phyloP scores from a whole-genome alignment of 768 basidiomycete genomes.

The Hygrophoropsis aurantiaca region DNA sequence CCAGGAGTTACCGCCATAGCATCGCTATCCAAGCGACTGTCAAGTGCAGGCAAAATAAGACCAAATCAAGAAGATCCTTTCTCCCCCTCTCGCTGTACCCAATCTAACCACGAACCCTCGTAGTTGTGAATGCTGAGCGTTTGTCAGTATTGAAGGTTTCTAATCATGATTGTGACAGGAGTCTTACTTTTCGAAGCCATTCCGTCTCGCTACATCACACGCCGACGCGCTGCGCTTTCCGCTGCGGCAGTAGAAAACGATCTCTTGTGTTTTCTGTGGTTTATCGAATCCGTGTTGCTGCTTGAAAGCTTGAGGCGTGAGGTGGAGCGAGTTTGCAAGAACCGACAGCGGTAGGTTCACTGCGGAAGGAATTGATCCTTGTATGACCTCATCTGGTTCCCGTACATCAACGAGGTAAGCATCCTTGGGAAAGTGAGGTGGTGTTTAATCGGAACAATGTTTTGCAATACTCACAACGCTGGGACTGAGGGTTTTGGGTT shows the following conservation, averaged over 20 bases:
- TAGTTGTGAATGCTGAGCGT: conserved; percentile 64
- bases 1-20: too few relatives aligned
- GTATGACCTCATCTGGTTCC: conserved; percentile 86
- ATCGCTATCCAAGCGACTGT: too few relatives aligned
- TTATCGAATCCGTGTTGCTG: conserved; percentile 72
- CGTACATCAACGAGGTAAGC: conserved; percentile 86
- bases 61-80: conserved; percentile 15
- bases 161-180: background rate
- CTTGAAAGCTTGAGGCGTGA: conserved; percentile 55
- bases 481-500: conserved; percentile 77
- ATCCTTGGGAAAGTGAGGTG: conserved; percentile 41
- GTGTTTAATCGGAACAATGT: conserved; percentile 14
- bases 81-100: conserved; percentile 59
- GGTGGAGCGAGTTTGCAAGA: conserved; percentile 65
- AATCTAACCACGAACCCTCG: conserved; percentile 86
- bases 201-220: conserved; percentile 75
- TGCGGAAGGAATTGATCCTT: conserved; percentile 90
- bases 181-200: conserved; percentile 78
- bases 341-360: conserved; percentile 86
- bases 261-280: conserved; percentile 65
- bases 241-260: conserved; percentile 90
- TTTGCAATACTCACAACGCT: conserved; percentile 44
- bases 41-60: too few relatives aligned
- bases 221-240: conserved; percentile 83
- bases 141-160: background rate